Percentiles rank a stretch among this genome's conserved stretches.
These are phyloP conservation scores for Tripterygium wilfordii DNA, from an alignment of 177 flowering plant genomes.

Conservation along the genomic window DNA sequence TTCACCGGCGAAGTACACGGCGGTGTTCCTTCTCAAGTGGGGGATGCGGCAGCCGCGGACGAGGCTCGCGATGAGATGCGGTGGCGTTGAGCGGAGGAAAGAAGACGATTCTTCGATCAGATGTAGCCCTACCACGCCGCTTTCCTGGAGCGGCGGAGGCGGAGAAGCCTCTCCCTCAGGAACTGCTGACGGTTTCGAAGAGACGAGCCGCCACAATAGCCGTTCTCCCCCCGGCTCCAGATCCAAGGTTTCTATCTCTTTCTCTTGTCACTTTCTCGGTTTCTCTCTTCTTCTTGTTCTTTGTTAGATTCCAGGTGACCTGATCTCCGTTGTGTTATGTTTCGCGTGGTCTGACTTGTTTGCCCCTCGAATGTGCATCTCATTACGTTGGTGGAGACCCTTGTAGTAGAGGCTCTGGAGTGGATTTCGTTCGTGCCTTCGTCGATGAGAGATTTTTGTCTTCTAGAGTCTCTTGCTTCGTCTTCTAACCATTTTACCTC, in stretches of 20 bases:
- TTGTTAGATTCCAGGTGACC: conserved; percentile 1
- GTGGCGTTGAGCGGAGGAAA: conserved; percentile 11
- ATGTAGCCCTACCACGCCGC: conserved; percentile 58
- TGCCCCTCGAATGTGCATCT: background rate
- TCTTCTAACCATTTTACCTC: conserved; percentile 11
- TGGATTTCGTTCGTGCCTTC: background rate
- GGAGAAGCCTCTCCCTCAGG: conserved; percentile 28
- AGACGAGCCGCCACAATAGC: conserved; percentile 13
- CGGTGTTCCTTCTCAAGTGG: conserved; percentile 32
- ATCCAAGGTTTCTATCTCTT: conserved; percentile 35
- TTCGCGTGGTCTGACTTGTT: conserved; percentile 3
- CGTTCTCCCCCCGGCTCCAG: conserved; percentile 15
- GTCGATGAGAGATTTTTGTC: conserved; percentile 16
- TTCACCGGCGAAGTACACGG: conserved; percentile 7
- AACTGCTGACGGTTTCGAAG: conserved; percentile 33
- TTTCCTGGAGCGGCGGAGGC: conserved; percentile 56
- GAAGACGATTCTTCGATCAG: conserved; percentile 18
- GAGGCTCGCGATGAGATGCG: conserved; percentile 14
- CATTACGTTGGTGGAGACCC: background rate
- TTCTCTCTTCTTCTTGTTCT: background rate
- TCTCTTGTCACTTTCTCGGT: conserved; percentile 3
- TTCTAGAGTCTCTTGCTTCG: background rate
- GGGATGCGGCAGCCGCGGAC: conserved; percentile 46
- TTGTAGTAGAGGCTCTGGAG: background rate
- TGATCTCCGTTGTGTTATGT: conserved; percentile 4